Conservation (phyloP, 257 asterid species). For the Solanum verrucosum region DNA sequence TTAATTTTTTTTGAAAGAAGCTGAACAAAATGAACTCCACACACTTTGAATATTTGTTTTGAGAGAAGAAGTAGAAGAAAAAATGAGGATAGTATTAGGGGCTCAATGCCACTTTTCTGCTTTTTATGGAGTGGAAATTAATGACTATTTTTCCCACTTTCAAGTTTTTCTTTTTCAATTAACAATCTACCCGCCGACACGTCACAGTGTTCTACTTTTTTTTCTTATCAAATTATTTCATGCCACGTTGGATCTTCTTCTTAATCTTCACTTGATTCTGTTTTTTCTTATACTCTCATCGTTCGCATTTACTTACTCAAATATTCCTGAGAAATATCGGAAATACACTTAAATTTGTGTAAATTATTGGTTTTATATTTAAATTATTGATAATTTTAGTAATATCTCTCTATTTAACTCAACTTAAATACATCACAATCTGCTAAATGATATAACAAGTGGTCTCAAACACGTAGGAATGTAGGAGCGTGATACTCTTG, state of each 20-base stretch:
- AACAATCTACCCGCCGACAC: slow-evolving; percentile 49
- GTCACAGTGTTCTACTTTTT: slow-evolving; percentile 14
- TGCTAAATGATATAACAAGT: too few relatives aligned
- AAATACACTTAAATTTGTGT: too few relatives aligned
- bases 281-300: neutral
- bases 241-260: slow-evolving; percentile 24
- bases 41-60: neutral
- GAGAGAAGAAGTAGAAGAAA: neutral
- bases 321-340: too few relatives aligned
- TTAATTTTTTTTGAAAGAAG: neutral
- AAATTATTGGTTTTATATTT: neutral
- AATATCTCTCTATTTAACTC: too few relatives aligned
- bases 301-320: too few relatives aligned
- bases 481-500: too few relatives aligned
- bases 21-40: neutral
- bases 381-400: too few relatives aligned
- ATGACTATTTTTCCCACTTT: slow-evolving; percentile 14
- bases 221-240: neutral
- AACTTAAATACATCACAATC: too few relatives aligned
- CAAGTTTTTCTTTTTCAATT: neutral
- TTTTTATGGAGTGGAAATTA: slow-evolving; percentile 10
- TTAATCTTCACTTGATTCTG: neutral
- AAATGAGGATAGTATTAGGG: neutral
- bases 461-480: too few relatives aligned
- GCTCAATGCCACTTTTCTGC: neutral